Evolutionary conservation across 225 moss, liverwort and hornwort species (phyloP).

Genomic region (Lunularia cruciata): DNA sequence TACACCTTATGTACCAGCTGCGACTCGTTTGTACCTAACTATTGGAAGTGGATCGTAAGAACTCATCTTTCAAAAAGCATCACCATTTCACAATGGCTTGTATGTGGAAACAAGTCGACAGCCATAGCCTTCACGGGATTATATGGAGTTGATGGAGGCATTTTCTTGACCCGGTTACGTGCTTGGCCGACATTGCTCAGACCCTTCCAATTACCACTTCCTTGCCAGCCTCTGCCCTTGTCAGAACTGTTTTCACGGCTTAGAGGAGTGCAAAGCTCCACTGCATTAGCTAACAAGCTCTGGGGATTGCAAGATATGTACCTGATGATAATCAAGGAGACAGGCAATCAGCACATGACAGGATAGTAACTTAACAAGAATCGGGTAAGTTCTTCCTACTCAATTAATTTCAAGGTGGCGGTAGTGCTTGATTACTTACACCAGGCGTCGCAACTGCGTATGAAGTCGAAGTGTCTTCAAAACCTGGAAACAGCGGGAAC

Average conservation of each 20-base stretch:
- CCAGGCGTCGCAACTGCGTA: constrained; percentile 73
- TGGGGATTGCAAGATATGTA: constrained; percentile 98
- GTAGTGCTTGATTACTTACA: constrained; percentile 55
- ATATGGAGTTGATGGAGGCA: constrained; percentile 92
- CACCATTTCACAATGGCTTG: constrained; percentile 96
- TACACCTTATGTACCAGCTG: neutral
- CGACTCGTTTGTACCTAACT: neutral
- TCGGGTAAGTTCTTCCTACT: neutral
- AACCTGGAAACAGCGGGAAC: constrained; percentile 48
- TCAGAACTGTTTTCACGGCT: constrained; percentile 45
- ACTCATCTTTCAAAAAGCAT: constrained; percentile 89
- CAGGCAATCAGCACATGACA: neutral
- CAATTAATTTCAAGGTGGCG: neutral
- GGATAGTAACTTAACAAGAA: neutral
- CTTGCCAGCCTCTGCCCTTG: constrained; percentile 52
- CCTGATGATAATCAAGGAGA: constrained; percentile 39
- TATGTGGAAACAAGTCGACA: constrained; percentile 96
- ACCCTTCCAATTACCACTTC: constrained; percentile 67
- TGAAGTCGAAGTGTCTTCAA: constrained; percentile 83
- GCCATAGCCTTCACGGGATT: constrained; percentile 77
- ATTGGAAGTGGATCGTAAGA: neutral
- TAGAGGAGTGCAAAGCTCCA: constrained; percentile 92
- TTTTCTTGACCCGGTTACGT: constrained; percentile 76
- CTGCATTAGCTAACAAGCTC: constrained; percentile 88
- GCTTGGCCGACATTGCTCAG: constrained; percentile 74